Evolutionary conservation across 129 eudicot species (phyloP).

Genomic region (Flaveria robusta): DNA sequence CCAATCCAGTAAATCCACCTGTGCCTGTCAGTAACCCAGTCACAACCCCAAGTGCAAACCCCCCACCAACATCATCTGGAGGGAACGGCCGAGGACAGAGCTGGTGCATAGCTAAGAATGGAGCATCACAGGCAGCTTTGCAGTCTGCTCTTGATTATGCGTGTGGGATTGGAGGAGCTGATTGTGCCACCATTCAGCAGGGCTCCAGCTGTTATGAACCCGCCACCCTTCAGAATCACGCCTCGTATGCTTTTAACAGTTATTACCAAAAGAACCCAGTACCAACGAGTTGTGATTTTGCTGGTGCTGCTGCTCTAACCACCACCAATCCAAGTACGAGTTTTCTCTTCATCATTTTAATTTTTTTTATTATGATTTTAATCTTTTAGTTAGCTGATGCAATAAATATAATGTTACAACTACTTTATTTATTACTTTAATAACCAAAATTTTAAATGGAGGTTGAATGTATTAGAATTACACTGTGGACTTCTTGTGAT

Average conservation of each 20-base stretch:
- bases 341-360: conserved; percentile 13
- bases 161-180: conserved; percentile 90
- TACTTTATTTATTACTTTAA: not conserved
- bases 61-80: conserved; percentile 45
- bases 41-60: conserved; percentile 51
- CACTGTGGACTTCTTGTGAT: not conserved
- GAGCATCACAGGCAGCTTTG: conserved; percentile 52
- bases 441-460: not conserved
- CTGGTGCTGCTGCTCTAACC: conserved; percentile 72
- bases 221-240: conserved; percentile 68
- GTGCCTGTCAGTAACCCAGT: conserved; percentile 52
- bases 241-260: conserved; percentile 87
- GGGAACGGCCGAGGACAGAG: conserved; percentile 57
- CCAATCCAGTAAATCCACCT: conserved; percentile 33
- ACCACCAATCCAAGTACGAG: conserved; percentile 75
- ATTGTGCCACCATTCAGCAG: conserved; percentile 78
- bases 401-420: not conserved
- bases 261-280: conserved; percentile 83
- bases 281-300: conserved; percentile 87
- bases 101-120: conserved; percentile 91
- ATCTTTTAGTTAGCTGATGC: not conserved
- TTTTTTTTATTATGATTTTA: not conserved
- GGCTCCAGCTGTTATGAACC: conserved; percentile 85
- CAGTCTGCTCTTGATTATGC: conserved; percentile 91
- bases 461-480: not conserved